Conservation (phyloP, 176 grass and related monocot genomes). For the Lolium multiflorum region DNA sequence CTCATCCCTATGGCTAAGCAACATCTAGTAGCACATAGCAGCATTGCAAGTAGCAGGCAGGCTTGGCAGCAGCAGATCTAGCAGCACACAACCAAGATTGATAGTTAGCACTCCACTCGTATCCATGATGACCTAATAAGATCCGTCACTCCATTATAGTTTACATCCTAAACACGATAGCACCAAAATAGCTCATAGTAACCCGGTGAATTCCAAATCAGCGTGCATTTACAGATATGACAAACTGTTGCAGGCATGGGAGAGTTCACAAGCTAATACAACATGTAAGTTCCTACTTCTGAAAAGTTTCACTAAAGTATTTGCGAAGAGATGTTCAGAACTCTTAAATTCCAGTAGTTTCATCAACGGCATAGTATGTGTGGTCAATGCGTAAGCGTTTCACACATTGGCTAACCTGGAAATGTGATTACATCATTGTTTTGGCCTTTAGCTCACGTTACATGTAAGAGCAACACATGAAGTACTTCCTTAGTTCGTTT, state of each 20-base stretch:
- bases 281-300: slow-evolving; percentile 19
- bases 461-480: slow-evolving; percentile 24
- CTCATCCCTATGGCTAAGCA: too few species aligned
- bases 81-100: too few species aligned
- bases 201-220: background rate
- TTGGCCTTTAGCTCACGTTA: slow-evolving; percentile 6
- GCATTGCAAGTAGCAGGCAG: too few species aligned
- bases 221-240: background rate
- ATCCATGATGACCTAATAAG: slow-evolving; percentile 20
- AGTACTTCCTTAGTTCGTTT: background rate
- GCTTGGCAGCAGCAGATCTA: too few species aligned
- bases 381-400: slow-evolving; percentile 3
- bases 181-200: slow-evolving; percentile 9
- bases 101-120: too few species aligned
- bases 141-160: slow-evolving; percentile 10
- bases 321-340: too few species aligned
- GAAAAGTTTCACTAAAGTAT: slow-evolving; percentile 19
- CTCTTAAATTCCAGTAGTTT: slow-evolving; percentile 2
- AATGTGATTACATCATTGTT: slow-evolving; percentile 36
- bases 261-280: slow-evolving; percentile 23
- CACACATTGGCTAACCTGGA: background rate
- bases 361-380: background rate
- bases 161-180: slow-evolving; percentile 34
- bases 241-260: slow-evolving; percentile 25
- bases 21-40: too few species aligned